Evolutionary conservation across 1,284 basidiomycete genomes (phyloP), one percentile per base, ranked within the genome.

Genomic region (Tilletia setariae): DNA sequence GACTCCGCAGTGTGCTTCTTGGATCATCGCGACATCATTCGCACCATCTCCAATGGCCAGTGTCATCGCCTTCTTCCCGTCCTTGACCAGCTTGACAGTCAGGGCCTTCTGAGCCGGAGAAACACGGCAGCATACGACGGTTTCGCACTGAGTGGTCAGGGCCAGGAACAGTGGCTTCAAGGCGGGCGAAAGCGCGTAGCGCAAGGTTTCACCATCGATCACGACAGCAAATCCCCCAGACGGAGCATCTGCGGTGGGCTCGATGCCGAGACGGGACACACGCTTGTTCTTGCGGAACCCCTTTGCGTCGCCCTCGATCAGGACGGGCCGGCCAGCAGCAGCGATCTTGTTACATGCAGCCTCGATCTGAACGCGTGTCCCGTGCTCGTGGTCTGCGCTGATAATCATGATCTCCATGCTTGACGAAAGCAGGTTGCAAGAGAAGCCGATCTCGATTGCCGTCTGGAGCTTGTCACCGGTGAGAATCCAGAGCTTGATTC

Each of bases 381-480:
- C 88, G 66, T 90, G 89, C 44, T 87, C 84, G 0, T 88, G 87
- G 72, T 93, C 91, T 0, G 94, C 91, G 0, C 92, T 93, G 44
- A 98, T 86, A 79, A 98, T 98, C 93, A 98, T 97, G 72, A 97
- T 86, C 73, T 97, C 94, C 84, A 85, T 82, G 47, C 78, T 72
- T 30, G 75, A 72, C 30, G 74, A 72, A 11, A 74, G 67, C 59
- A 70, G 67, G 67, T 72, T 68, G 72, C 77, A 79, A 32, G 74
- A 76, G 69, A 76, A 74, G 66, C 88, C 90, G 70, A 98, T 98
- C 83, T 98, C 94, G 80, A 98, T 97, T 21, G 94, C 94, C 2
- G 94, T 98, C 84, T 98, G 94, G 0, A 97, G 87, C 84, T 98
- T 98, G 85, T 98, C 94, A 63, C 94, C 94, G 42, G 92, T 94